Percentiles rank a stretch among this genome's conserved stretches.
phyloP scores from a whole-genome alignment of 306 rosid species.

The Corylus americana region DNA sequence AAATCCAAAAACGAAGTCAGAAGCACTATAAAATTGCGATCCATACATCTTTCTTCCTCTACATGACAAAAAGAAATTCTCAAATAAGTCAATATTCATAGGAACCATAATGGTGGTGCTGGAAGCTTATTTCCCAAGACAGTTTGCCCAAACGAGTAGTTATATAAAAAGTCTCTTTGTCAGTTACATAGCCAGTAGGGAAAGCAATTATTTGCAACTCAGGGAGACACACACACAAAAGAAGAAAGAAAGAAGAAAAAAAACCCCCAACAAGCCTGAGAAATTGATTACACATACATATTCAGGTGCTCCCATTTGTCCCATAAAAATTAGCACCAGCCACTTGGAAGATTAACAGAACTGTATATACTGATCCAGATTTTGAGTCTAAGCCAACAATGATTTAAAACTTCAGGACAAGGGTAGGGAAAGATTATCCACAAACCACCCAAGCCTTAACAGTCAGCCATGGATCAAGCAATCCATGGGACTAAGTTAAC shows the following conservation, averaged over 20 bases:
- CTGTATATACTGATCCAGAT: not conserved
- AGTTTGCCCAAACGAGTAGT: not conserved
- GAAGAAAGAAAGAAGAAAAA: no score
- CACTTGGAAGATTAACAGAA: no score
- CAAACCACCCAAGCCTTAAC: not conserved
- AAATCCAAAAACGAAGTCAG: not conserved
- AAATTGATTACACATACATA: not conserved
- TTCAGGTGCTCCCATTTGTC: not conserved
- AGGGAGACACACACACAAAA: no score
- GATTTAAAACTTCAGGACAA: not conserved
- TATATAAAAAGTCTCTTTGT: not conserved
- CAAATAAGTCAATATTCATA: not conserved
- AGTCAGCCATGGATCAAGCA: constrained; percentile 1
- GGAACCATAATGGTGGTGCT: not conserved
- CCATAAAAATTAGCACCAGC: no score
- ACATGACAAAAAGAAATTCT: not conserved
- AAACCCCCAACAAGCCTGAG: not conserved
- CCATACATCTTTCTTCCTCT: not conserved
- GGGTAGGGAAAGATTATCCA: not conserved
- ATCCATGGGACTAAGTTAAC: not conserved
- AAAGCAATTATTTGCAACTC: no score
- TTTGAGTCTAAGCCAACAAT: not conserved
- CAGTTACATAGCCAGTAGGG: not conserved
- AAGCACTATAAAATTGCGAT: not conserved
- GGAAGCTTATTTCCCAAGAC: not conserved